phyloP scores from a whole-genome alignment of 1,284 basidiomycete species.

The Cutaneotrichosporon sp. region DNA sequence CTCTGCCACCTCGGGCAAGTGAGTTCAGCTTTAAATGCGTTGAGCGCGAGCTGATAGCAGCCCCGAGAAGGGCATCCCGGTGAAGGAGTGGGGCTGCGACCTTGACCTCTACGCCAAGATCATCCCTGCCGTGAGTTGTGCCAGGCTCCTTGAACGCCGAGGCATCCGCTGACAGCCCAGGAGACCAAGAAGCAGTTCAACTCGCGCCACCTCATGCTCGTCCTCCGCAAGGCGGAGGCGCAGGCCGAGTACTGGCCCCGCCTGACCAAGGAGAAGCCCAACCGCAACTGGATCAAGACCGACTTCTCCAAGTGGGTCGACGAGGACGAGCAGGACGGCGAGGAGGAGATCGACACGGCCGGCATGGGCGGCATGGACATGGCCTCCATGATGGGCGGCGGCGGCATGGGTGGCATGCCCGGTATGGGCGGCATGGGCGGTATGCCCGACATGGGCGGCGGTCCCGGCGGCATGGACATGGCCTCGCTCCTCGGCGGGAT shows the following conservation, averaged over 20 bases:
- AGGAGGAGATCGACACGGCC: constrained; percentile 44
- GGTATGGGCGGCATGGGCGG: constrained; percentile 49
- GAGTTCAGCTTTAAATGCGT: constrained; percentile 42
- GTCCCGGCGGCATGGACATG: constrained; percentile 56
- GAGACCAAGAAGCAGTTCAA: constrained; percentile 63
- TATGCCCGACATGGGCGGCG: constrained; percentile 55
- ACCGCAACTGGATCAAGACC: constrained; percentile 78
- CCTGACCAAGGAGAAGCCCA: constrained; percentile 79
- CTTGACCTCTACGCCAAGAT: constrained; percentile 74
- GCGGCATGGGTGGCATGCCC: constrained; percentile 29
- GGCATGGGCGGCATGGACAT: constrained; percentile 49
- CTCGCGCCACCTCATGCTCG: constrained; percentile 65
- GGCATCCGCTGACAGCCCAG: constrained; percentile 52
- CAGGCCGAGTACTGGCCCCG: constrained; percentile 83
- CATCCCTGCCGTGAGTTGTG: constrained; percentile 65
- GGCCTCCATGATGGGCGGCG: too few species aligned
- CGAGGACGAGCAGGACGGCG: constrained; percentile 86
- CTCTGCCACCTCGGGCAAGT: constrained; percentile 71
- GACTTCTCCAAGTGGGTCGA: constrained; percentile 93
- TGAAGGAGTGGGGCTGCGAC: constrained; percentile 69
- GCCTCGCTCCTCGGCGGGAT: constrained; percentile 50
- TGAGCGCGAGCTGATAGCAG: constrained; percentile 37
- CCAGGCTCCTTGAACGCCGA: background rate
- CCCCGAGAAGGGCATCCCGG: constrained; percentile 59
- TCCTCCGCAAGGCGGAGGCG: constrained; percentile 77